Evolutionary conservation across 176 grass and related monocot genomes (phyloP).

Genomic region (Carex myosuroides): DNA sequence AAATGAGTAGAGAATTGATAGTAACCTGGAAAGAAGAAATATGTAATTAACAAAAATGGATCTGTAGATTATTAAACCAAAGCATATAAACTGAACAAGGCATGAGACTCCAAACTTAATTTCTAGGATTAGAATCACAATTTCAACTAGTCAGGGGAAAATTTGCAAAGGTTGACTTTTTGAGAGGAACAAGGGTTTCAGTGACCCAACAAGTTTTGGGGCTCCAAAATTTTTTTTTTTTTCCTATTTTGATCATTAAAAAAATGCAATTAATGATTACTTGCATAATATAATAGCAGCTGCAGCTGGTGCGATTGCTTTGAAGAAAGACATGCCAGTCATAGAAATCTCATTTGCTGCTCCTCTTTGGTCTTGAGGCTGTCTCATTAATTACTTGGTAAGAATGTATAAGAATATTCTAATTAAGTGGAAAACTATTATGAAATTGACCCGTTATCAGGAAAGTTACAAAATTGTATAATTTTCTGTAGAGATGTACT

Average conservation of each 20-base stretch:
- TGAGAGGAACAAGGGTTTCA: not conserved
- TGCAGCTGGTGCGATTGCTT: no score
- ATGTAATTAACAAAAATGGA: not conserved
- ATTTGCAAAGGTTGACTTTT: not conserved
- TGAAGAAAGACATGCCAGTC: constrained; percentile 73
- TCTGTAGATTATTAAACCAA: not conserved
- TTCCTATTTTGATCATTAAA: not conserved
- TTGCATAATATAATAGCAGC: constrained; percentile 27
- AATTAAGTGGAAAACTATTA: not conserved
- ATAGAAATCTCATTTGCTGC: constrained; percentile 80
- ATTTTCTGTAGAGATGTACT: constrained; percentile 23
- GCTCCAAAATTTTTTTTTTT: not conserved
- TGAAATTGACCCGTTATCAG: not conserved
- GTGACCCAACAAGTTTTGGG: not conserved
- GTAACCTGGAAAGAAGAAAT: constrained; percentile 52
- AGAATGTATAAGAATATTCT: not conserved
- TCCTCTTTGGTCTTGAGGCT: constrained; percentile 79
- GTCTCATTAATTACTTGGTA: not conserved
- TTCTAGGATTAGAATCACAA: no score
- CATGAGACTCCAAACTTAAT: no score
- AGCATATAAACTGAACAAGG: no score
- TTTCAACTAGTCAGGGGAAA: no score
- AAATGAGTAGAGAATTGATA: not conserved
- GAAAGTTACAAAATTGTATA: not conserved
- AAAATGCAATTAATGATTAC: constrained; percentile 18